Evolutionary conservation across 768 basidiomycete genomes (phyloP).

Genomic region (Phanerochaete sordida): DNA sequence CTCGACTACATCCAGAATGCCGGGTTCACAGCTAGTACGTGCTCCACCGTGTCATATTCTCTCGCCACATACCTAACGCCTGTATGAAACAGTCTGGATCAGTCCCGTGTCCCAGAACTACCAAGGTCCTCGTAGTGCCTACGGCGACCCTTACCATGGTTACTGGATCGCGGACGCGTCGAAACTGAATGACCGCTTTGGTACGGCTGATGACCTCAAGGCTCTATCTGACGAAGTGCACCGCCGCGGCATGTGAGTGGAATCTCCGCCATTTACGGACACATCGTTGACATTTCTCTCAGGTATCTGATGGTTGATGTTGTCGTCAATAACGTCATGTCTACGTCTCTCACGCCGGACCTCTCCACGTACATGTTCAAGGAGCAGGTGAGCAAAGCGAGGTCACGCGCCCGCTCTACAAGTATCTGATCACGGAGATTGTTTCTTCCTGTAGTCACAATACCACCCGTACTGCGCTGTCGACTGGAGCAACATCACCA

Average conservation of each 20-base stretch:
- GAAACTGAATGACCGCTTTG: constrained; percentile 67
- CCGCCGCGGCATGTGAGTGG: constrained; percentile 62
- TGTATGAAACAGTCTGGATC: constrained; percentile 62
- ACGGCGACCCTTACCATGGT: constrained; percentile 84
- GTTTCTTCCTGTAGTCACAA: constrained; percentile 45
- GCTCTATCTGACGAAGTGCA: constrained; percentile 65
- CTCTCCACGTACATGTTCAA: constrained; percentile 69
- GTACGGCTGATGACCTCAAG: constrained; percentile 69
- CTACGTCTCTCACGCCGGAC: constrained; percentile 58
- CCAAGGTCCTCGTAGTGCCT: constrained; percentile 62
- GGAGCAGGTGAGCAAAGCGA: constrained; percentile 40
- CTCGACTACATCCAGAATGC: constrained; percentile 84
- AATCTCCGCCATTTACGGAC: too few relatives aligned
- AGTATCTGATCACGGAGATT: neutral
- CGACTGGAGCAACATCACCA: constrained; percentile 64
- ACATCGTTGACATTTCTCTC: neutral
- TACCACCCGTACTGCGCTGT: constrained; percentile 82
- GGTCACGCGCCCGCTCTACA: neutral
- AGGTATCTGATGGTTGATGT: constrained; percentile 84
- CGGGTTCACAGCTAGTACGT: constrained; percentile 73
- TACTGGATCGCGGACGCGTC: constrained; percentile 78
- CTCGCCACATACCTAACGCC: neutral
- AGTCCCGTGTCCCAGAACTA: constrained; percentile 81
- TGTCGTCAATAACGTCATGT: constrained; percentile 85
- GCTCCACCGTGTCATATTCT: neutral